Base-by-base conservation (phyloP, 495 filamentous ascomycete genomes). In the Annulohypoxylon stygium region DNA sequence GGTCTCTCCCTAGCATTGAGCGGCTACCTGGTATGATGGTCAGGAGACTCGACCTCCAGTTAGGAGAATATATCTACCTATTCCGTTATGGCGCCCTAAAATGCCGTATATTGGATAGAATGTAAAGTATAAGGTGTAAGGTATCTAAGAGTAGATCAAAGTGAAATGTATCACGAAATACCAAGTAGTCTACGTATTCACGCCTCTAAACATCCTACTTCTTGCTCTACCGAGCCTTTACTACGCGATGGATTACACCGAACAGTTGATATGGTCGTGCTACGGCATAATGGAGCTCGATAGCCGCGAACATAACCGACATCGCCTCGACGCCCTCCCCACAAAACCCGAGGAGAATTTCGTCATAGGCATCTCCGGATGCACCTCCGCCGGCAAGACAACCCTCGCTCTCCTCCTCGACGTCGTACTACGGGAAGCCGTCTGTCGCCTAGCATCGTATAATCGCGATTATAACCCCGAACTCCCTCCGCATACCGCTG, bases 391-490 rank as follows among this genome's bases (percentile, higher is more conserved):
- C 36, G 65, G 55, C 0, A 68, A 68, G 45, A 68, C 65, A 30
- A 66, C 63, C 0, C 63, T 66, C 3, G 36, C 63, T 3, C 48
- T 66, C 23, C 50, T 66, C 63, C 63, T 66, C 16, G 65, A 60
- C 26, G 23, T 34, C n/a, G 34, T 53, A 14, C 18, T 60, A 3
- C 41, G 36, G 25, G 20, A 53, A 51, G 41, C 43, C 10, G n/a
- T 68, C 36, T 43, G 43, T 10, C 43, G 33, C n/a, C n/a, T 20
- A 1, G 18, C 20, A 3, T 25, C 53, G 26, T 10, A 2, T 26
- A 41, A 45, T 16, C 8, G 12, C 4, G 16, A 67, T 14, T 33
- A 37, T 33, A n/a, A 18, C 53, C 7, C 14, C 53, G 53, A 37
- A 12, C 20, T 57, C n/a, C 54, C 43, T 9, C 43, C 43, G 9